Base-by-base conservation (phyloP, 148 eudicot species). In the Cornus controversa region DNA sequence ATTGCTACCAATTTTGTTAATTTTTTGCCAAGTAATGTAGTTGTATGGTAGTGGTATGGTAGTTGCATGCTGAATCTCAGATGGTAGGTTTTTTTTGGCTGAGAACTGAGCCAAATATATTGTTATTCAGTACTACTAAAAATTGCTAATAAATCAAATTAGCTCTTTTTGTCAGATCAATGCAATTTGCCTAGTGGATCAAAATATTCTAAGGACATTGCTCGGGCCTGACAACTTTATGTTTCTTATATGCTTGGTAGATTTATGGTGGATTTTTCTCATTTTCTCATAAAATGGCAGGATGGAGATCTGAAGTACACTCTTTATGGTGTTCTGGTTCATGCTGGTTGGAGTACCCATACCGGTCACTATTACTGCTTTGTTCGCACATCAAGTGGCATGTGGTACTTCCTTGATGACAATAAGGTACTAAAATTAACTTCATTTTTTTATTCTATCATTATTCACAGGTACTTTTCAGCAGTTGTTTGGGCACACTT, bases 261-360 rank as follows among this genome's bases (percentile, higher is more conserved):
- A 34, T 74, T 53, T 23, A 28, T 5, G 1, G 26, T 23, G 27
- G n/a, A 37, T 54, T 26, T 58, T 11, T 18, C 29, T 34, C 11
- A 60, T 8, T 66, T 18, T 68, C 62, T 70, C 25, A 26, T 31
- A 28, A 28, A 63, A 34, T 78, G 85, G 74, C 87, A 90, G 97
- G 95, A 90, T 79, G 97, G 97, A 62, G 95, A 92, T 76, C 79
- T 96, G 82, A 93, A 80, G 45, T 96, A 96, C 85, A 96, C 90
- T 24, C 95, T 93, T 3, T 96, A 96, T 81, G 99, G 99, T 66
- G 99, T 96, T 65, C 84, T 93, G 82, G 99, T 96, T 85, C 99
- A 96, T 83, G 87, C 87, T 78, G 98, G 99, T 77, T 86, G 97
- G 91, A 93, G 91, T 87, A 93, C 98, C 60, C 98, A 85, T 85